Evolutionary conservation across 2,329 filamentous ascomycete genomes (phyloP), one percentile per base, ranked within the genome.

Genomic region (Pseudogymnoascus sp.): DNA sequence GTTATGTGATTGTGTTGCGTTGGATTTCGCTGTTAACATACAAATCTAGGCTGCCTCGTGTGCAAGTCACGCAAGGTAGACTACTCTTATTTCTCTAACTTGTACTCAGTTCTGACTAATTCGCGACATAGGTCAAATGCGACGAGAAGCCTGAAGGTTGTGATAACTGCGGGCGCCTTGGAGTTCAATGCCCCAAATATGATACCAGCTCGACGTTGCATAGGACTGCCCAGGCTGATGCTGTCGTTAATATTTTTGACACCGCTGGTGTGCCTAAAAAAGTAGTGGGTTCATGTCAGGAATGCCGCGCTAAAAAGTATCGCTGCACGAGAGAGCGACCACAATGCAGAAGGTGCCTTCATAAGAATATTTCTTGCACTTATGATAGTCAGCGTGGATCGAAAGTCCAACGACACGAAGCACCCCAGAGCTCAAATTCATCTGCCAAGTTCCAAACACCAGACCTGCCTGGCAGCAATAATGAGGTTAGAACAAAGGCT

Each of bases 241-340:
- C 66, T 3, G 66, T 69, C 39, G 66, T 70, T 27, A 65, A 67
- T 62, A 71, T 72, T 60, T 72, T 71, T 63, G 64, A 63, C 17
- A 67, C 65, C 7, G 62, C 71, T 5, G 69, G 70, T 35, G 65
- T 72, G 29, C 68, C 71, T 59, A 72, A 68, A 62, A 66, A 70
- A 9, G 64, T 66, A 13, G 65, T 71, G 17, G 68, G 70, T 9
- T 70, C 71, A 3, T 72, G 70, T 59, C 61, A 68, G 17, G 70
- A 70, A 51, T 72, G 71, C 25, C 67, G 69, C 27, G 42, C 61
- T 5, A 66, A 68, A 8, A 72, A 72, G 64, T 65, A 68, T 48
- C 66, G 68, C 15, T 72, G 71, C 62, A 64, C 68, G 13, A 66
- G 66, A 44, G 69, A 68, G 5, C 65, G 65, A n/a, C 71, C 70